phyloP scores from a whole-genome alignment of 768 basidiomycete genomes.

The Psilocybe tampanensis region DNA sequence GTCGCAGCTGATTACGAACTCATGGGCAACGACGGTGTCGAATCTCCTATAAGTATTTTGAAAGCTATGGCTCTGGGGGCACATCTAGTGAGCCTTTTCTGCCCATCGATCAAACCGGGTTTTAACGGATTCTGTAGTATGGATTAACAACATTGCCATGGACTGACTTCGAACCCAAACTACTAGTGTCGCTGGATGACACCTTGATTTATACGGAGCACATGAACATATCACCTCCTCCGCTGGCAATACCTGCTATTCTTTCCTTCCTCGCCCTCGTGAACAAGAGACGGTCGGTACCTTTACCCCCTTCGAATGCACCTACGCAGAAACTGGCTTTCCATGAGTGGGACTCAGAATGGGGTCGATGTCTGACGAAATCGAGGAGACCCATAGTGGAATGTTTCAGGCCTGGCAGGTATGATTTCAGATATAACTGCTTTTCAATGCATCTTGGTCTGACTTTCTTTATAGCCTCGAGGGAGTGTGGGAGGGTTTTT shows the following conservation, averaged over 20 bases:
- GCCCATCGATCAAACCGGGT: slow-evolving; percentile 4
- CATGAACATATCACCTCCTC: slow-evolving; percentile 54
- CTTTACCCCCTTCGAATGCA: slow-evolving; percentile 33
- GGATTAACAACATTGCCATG: slow-evolving; percentile 58
- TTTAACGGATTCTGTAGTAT: slow-evolving; percentile 50
- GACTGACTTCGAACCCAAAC: slow-evolving; percentile 52
- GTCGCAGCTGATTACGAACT: slow-evolving; percentile 43
- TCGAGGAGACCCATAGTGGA: slow-evolving; percentile 37
- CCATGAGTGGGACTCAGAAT: slow-evolving; percentile 72
- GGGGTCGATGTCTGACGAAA: slow-evolving; percentile 54
- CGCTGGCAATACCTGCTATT: slow-evolving; percentile 72
- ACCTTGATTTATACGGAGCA: slow-evolving; percentile 47
- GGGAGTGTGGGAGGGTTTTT: slow-evolving; percentile 80
- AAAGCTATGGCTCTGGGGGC: slow-evolving; percentile 71
- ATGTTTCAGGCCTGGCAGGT: slow-evolving; percentile 64
- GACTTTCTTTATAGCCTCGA: slow-evolving; percentile 54
- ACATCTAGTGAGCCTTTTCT: slow-evolving; percentile 42
- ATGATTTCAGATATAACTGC: slow-evolving; percentile 4
- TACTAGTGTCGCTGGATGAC: slow-evolving; percentile 18
- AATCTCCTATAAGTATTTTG: slow-evolving; percentile 50
- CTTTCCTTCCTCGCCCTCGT: slow-evolving; percentile 66
- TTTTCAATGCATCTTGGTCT: slow-evolving; percentile 1
- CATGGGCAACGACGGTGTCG: slow-evolving; percentile 37
- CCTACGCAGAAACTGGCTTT: slow-evolving; percentile 32
- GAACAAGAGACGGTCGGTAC: slow-evolving; percentile 37